Evolutionary conservation across 2,329 filamentous ascomycete genomes (phyloP).

Genomic region (Pleurostoma richardsiae): DNA sequence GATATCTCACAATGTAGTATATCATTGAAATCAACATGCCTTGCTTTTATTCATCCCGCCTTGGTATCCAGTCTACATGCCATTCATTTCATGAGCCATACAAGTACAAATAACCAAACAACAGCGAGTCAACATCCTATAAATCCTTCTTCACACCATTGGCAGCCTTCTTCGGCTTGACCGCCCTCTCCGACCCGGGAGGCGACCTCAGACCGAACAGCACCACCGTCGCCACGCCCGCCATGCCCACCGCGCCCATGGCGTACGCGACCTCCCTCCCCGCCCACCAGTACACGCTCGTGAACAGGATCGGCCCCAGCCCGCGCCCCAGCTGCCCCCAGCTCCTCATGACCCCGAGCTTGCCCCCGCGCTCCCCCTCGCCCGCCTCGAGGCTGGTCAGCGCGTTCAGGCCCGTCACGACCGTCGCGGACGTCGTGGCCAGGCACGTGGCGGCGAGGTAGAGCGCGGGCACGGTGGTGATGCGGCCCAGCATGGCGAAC

Average conservation of each 20-base stretch:
- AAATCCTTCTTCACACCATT: slow-evolving; percentile 9
- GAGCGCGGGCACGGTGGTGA: slow-evolving; percentile 63
- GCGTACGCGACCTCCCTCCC: slow-evolving; percentile 81
- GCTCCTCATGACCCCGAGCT: slow-evolving; percentile 75
- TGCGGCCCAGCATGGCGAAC: slow-evolving; percentile 72
- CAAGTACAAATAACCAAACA: background rate
- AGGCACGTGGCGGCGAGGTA: slow-evolving; percentile 80
- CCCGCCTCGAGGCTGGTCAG: slow-evolving; percentile 85
- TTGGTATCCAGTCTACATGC: background rate
- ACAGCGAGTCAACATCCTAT: background rate
- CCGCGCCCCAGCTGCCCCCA: slow-evolving; percentile 86
- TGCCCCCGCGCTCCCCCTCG: slow-evolving; percentile 75
- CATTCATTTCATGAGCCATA: background rate
- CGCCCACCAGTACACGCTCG: slow-evolving; percentile 97
- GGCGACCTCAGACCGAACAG: slow-evolving; percentile 70
- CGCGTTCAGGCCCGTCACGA: slow-evolving; percentile 90
- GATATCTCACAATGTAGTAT: background rate
- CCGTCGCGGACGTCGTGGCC: slow-evolving; percentile 86
- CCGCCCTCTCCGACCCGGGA: slow-evolving; percentile 20
- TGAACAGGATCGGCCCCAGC: slow-evolving; percentile 84
- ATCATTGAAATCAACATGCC: too few species aligned
- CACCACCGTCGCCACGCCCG: slow-evolving; percentile 65
- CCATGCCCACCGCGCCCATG: slow-evolving; percentile 75
- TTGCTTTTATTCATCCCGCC: background rate
- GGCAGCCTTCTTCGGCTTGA: slow-evolving; percentile 5